phyloP scores from a whole-genome alignment of 2,329 filamentous ascomycete genomes.

The Incumbomyces delicatus region DNA sequence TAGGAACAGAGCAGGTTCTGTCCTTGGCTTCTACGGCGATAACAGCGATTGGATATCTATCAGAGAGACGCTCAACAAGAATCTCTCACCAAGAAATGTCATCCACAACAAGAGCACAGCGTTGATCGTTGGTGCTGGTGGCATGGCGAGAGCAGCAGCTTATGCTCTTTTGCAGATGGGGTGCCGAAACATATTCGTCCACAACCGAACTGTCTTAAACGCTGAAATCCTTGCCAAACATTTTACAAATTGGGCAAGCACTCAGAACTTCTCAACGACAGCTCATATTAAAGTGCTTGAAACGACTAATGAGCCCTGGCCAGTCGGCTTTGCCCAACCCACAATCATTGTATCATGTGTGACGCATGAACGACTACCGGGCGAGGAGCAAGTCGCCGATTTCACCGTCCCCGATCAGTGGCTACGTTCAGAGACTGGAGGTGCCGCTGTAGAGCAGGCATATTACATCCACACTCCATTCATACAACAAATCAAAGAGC shows the following conservation, averaged over 20 bases:
- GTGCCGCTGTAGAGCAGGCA: conserved; percentile 60
- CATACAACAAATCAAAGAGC: conserved; percentile 55
- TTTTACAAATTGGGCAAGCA: conserved; percentile 48
- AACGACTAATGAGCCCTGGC: conserved; percentile 55
- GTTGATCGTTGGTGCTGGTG: conserved; percentile 51
- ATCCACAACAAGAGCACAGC: conserved; percentile 44
- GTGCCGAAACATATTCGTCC: conserved; percentile 64
- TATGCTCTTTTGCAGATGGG: conserved; percentile 72
- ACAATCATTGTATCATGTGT: conserved; percentile 71
- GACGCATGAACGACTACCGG: conserved; percentile 54
- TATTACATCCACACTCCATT: conserved; percentile 67
- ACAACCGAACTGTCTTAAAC: conserved; percentile 59
- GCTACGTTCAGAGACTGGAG: conserved; percentile 63
- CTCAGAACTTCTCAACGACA: conserved; percentile 35
- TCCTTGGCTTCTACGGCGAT: conserved; percentile 35
- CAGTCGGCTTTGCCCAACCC: conserved; percentile 50
- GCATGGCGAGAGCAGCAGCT: conserved; percentile 68
- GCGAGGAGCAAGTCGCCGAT: conserved; percentile 49
- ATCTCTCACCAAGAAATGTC: conserved; percentile 40
- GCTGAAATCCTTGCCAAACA: conserved; percentile 59
- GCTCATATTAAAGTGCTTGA: conserved; percentile 44
- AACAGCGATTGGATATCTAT: conserved; percentile 38
- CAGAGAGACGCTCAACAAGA: conserved; percentile 32
- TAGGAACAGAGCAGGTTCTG: conserved; percentile 32
- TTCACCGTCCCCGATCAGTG: conserved; percentile 61